Evolutionary conservation across 2,329 filamentous ascomycete genomes (phyloP), one percentile per base, ranked within the genome.

Genomic region (Penicillium sp.): DNA sequence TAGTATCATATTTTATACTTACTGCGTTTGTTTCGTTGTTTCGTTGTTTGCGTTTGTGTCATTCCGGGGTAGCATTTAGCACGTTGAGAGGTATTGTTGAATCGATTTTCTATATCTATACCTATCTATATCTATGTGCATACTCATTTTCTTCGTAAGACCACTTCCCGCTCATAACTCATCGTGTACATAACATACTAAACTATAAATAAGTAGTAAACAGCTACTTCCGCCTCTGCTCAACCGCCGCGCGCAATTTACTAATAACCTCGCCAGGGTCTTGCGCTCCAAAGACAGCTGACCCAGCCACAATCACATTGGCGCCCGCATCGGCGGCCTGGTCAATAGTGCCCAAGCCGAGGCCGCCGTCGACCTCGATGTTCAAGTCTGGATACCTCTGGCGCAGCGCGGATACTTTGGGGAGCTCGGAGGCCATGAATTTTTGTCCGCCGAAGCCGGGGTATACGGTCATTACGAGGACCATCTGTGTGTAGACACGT

Each of bases 371-470:
- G 42, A 99, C 93, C 76, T 99, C 94, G 66, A 99, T 99, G 77
- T 97, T 94, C 60, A 99, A 78, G 5, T 96, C 83, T 2, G 94
- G 93, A 71, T 97, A 99, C 67, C 84, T 85, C 69, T 87, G 78
- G 59, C 94, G 85, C 64, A 99, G 80, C 40, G 87, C 91, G 63
- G 88, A 77, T 23, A 99, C 94, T 78, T 99, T 99, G 69, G 93
- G 91, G 64, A 99, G 84, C 77, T 96, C 91, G 6, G 90, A 90
- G 12, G 91, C 86, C 91, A 97, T 97, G 81, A 99, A 99, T 70
- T 96, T 97, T 72, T 99, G 94, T 6, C 94, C 94, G 61, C 94
- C 94, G 70, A 99, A 99, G 47, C 94, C 94, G 46, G 94, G 94
- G 76, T 99, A 85, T 45, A 99, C 94, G 1, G 94, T 99, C 94